Conservation (phyloP, 1,284 basidiomycete species). For the Peniophora sp. region DNA sequence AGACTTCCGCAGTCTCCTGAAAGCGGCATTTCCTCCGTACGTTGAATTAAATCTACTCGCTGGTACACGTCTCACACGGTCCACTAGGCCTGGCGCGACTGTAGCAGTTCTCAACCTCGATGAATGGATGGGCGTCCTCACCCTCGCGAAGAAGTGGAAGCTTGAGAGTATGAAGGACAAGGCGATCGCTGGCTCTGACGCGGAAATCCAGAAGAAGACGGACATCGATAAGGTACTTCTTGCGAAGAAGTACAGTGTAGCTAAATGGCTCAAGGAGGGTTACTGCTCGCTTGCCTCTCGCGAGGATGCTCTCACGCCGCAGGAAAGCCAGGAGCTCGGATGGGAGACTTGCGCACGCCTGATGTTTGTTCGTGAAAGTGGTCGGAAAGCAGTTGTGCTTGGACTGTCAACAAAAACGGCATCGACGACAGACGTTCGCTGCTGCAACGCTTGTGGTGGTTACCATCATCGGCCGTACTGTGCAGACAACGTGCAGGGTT, state of each 20-base stretch:
- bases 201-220: neutral
- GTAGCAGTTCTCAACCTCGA: neutral
- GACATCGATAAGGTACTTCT: neutral
- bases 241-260: neutral
- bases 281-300: neutral
- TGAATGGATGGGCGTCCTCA: slow-evolving; percentile 6
- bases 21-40: neutral
- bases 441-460: no score
- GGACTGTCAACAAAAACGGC: no score
- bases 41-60: neutral
- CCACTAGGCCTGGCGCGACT: neutral
- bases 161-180: slow-evolving; percentile 2
- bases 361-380: neutral
- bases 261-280: neutral
- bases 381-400: neutral
- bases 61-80: no score
- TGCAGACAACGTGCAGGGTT: no score
- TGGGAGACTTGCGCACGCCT: neutral
- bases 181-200: neutral
- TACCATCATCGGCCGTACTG: no score
- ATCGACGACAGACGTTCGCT: no score
- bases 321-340: neutral
- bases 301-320: neutral
- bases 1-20: neutral
- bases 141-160: slow-evolving; percentile 8